Evolutionary conservation across 2,329 filamentous ascomycete genomes (phyloP).

Genomic region (Aspergillus calidoustus): DNA sequence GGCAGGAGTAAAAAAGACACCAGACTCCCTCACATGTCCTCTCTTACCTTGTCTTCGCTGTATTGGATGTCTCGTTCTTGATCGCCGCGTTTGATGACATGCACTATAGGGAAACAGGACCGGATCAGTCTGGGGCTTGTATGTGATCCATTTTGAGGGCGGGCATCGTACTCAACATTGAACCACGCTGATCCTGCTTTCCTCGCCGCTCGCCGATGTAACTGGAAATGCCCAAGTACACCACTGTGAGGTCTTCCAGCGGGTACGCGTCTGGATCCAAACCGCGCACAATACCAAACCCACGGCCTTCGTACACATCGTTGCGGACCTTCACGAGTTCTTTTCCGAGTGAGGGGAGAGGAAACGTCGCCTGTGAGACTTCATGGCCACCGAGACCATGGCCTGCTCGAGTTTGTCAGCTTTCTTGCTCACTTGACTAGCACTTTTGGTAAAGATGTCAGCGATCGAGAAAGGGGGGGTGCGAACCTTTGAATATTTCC

Average conservation of each 20-base stretch:
- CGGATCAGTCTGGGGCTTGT: constrained; percentile 1
- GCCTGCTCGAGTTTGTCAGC: constrained; percentile 9
- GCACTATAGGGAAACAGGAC: constrained; percentile 10
- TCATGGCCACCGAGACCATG: constrained; percentile 15
- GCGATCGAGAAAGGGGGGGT: background rate
- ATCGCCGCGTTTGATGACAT: constrained; percentile 17
- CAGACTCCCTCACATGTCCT: background rate
- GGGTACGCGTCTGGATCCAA: constrained; percentile 17
- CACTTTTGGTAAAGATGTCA: background rate
- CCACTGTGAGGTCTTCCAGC: constrained; percentile 18
- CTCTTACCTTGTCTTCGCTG: constrained; percentile 18
- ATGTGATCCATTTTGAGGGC: background rate
- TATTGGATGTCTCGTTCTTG: constrained; percentile 15
- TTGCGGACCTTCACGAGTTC: constrained; percentile 15
- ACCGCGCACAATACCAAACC: constrained; percentile 19
- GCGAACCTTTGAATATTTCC: constrained; percentile 18
- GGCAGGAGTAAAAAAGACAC: background rate
- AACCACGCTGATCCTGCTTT: constrained; percentile 19
- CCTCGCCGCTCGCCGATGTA: constrained; percentile 19
- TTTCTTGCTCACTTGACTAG: background rate
- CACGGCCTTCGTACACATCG: constrained; percentile 17
- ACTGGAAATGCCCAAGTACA: constrained; percentile 20
- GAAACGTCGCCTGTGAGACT: constrained; percentile 17
- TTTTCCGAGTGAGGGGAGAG: constrained; percentile 12
- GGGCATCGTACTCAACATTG: constrained; percentile 17